Conservation (phyloP, 805 yeast species). For the Saccharomycopsis olivae region DNA sequence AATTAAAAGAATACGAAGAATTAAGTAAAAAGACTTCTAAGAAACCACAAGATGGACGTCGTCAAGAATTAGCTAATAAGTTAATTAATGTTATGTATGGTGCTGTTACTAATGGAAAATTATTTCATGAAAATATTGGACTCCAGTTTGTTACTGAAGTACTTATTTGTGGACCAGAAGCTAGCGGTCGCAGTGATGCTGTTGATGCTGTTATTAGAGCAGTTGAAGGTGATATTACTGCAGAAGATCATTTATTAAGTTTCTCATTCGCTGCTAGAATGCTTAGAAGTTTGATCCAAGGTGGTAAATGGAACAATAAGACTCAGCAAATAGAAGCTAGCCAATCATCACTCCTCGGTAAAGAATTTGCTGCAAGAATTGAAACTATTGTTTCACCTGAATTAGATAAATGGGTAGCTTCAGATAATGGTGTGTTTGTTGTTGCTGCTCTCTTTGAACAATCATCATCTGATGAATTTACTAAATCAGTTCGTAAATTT, state of each 20-base stretch:
- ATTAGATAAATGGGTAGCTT: constrained; percentile 57
- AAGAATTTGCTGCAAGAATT: constrained; percentile 50
- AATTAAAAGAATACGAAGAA: constrained; percentile 48
- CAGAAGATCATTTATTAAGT: constrained; percentile 52
- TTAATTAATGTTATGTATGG: constrained; percentile 59
- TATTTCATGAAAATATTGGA: constrained; percentile 64
- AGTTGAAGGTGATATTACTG: constrained; percentile 54
- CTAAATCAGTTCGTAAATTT: constrained; percentile 41
- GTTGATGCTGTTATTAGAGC: constrained; percentile 46
- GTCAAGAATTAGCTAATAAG: constrained; percentile 51
- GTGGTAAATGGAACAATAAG: constrained; percentile 72
- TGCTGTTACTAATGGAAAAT: constrained; percentile 33
- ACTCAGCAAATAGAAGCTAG: constrained; percentile 39
- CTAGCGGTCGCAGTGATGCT: constrained; percentile 34
- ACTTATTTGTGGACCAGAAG: constrained; percentile 40
- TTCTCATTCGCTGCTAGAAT: constrained; percentile 68
- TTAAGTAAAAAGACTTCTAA: constrained; percentile 61
- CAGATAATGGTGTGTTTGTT: constrained; percentile 65
- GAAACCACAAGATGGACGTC: constrained; percentile 71
- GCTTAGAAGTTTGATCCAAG: constrained; percentile 68
- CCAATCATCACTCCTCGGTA: constrained; percentile 39
- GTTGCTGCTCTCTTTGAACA: constrained; percentile 70
- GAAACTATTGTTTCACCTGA: too few species aligned
- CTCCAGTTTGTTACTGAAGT: constrained; percentile 77
- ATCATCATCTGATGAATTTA: constrained; percentile 34